Percentiles rank a stretch among this genome's conserved stretches.
phyloP scores from a whole-genome alignment of 176 grass and related monocot species.

The Oryza longistaminata region DNA sequence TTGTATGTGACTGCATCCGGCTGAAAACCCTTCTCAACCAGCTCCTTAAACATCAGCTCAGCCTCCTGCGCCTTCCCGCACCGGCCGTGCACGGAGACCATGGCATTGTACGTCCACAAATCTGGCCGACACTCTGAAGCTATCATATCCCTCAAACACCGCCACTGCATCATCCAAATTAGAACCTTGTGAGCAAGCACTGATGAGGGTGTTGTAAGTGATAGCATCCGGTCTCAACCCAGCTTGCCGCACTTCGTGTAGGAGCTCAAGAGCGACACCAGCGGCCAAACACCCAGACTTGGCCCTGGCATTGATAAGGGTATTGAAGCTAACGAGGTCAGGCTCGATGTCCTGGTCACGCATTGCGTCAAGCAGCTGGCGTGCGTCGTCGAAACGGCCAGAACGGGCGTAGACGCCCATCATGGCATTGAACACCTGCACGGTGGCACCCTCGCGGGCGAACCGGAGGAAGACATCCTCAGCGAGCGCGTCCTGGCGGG shows the following conservation, averaged over 20 bases:
- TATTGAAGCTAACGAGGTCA: slow-evolving; percentile 95
- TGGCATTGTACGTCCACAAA: slow-evolving; percentile 93
- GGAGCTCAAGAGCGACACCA: slow-evolving; percentile 62
- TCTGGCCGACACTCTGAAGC: slow-evolving; percentile 65
- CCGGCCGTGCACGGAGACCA: slow-evolving; percentile 74
- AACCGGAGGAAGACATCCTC: slow-evolving; percentile 74
- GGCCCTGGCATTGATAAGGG: slow-evolving; percentile 83
- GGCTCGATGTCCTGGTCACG: slow-evolving; percentile 68
- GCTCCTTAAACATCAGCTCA: slow-evolving; percentile 64
- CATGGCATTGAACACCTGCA: slow-evolving; percentile 94
- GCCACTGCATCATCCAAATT: slow-evolving; percentile 66
- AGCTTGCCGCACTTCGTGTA: slow-evolving; percentile 58
- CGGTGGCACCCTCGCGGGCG: slow-evolving; percentile 53
- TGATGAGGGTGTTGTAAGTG: slow-evolving; percentile 94
- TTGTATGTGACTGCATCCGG: slow-evolving; percentile 89
- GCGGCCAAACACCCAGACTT: slow-evolving; percentile 62
- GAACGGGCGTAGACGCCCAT: slow-evolving; percentile 87
- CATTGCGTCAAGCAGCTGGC: slow-evolving; percentile 71
- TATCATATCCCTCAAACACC: slow-evolving; percentile 78
- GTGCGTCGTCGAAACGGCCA: slow-evolving; percentile 59
- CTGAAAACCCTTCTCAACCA: slow-evolving; percentile 65
- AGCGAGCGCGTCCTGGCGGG: slow-evolving; percentile 65
- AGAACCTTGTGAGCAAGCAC: slow-evolving; percentile 68
- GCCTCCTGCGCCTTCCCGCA: slow-evolving; percentile 58
- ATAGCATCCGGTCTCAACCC: slow-evolving; percentile 83